A percentile compares a stretch with the other conserved stretches of the same genome.
Conservation (phyloP, 2,329 filamentous ascomycete genomes). For the Colletotrichum caudatum region DNA sequence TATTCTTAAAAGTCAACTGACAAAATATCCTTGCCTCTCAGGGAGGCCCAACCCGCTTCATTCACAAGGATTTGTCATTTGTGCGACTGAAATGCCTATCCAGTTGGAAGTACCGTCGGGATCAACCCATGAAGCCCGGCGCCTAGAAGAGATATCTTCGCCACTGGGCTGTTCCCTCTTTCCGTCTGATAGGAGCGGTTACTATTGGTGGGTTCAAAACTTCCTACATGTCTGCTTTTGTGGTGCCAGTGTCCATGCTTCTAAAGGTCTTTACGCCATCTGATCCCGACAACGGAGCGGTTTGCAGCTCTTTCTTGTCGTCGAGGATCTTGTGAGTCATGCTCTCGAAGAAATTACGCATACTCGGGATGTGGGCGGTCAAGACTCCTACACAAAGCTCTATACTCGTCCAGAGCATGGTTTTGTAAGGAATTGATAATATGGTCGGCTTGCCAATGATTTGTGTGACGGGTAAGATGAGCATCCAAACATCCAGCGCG, state of each 20-base stretch:
- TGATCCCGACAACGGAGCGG: neutral
- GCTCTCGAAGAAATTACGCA: constrained; percentile 3
- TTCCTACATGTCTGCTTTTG: no score
- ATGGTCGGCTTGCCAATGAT: constrained; percentile 29
- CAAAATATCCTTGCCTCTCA: no score
- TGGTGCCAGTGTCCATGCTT: neutral
- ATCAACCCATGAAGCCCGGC: neutral
- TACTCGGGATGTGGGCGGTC: neutral
- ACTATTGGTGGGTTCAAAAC: neutral
- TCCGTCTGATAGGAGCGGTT: neutral
- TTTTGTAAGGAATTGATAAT: constrained; percentile 46
- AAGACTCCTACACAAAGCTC: neutral
- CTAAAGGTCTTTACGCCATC: neutral
- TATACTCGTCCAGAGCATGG: constrained; percentile 48
- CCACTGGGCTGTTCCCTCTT: neutral
- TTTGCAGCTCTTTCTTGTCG: neutral
- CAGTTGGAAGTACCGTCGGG: neutral
- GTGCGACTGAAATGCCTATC: neutral
- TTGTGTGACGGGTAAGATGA: neutral
- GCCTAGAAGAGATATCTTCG: neutral
- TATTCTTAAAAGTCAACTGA: no score
- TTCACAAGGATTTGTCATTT: neutral
- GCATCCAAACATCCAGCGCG: constrained; percentile 16
- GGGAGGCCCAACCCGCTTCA: no score
- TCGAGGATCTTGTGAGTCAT: neutral